Evolutionary conservation across 2,329 filamentous ascomycete genomes (phyloP), one percentile per base, ranked within the genome.

Genomic region (Bipolaris victoriae): DNA sequence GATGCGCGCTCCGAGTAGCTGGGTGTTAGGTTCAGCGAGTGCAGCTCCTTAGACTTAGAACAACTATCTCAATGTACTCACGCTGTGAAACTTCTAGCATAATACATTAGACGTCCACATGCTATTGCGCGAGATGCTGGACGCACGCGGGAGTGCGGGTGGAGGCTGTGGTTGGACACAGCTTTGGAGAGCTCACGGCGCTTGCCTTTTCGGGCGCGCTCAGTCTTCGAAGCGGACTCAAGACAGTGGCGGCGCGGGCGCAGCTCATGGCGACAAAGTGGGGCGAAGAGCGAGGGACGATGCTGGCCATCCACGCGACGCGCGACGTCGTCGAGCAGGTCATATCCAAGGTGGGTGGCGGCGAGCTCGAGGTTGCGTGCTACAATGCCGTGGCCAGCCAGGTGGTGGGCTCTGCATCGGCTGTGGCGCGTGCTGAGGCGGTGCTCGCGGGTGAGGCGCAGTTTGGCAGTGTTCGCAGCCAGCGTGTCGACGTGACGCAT

Each of bases 311-410:
- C 13, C 35, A 49, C 20, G 37, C 24, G 18, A 37, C 26, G 4
- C 37, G 36, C 7, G 48, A 41, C 26, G 47, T 49, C 9, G 47
- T 49, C 5, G 22, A 31, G n/a, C 47, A 49, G 26, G 35, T 49
- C 7, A 9, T 49, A 3, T 20, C 20, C 7, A 49, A 39, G 46
- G 46, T 39, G 20, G 35, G 36, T 15, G 22, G 24, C 10, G 26
- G 24, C 36, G 24, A 49, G 36, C 47, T 41, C n/a, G 37, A 50
- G 36, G 78, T 84, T 29, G 82, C 83, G 0, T 84, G 82, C 62
- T 74, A 53, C 65, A 72, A 67, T 37, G 58, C 48, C 0, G 78
- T 77, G 0, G 60, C 55, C 3, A 80, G 73, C 59, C 78, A 79
- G 61, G 79, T 78, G 0, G 78, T 77, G 7, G 65, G 66, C 3